Conservation (phyloP, 2,329 filamentous ascomycete genomes). For the Venturia effusa region DNA sequence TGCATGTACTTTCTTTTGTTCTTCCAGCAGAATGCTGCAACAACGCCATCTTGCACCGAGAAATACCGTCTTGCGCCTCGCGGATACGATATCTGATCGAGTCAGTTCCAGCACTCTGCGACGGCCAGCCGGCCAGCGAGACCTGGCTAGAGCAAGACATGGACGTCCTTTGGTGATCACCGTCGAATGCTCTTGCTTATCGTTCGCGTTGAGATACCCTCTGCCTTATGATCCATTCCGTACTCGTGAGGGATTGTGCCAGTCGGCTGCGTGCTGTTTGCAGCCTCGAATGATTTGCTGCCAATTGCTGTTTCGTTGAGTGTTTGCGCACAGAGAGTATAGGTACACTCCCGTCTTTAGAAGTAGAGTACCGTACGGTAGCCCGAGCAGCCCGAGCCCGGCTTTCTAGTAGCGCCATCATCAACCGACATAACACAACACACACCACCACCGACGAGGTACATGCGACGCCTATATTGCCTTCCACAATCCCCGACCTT, state of each 20-base stretch:
- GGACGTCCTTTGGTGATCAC: not conserved
- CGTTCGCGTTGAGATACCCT: not conserved
- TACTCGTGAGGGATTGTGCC: too few species aligned
- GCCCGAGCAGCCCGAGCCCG: too few species aligned
- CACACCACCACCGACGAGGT: not conserved
- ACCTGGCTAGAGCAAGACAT: not conserved
- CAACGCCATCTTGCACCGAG: too few species aligned
- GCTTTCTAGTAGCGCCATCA: not conserved
- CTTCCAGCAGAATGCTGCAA: not conserved
- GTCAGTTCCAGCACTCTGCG: not conserved
- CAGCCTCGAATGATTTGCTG: not conserved
- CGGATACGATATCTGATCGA: too few species aligned
- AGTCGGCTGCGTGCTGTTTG: not conserved
- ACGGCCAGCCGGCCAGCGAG: not conserved
- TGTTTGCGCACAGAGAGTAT: not conserved
- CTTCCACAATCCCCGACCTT: constrained; percentile 3
- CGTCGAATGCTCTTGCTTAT: not conserved
- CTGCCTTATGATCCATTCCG: not conserved
- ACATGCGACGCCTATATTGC: not conserved
- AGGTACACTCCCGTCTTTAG: too few species aligned
- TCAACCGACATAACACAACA: not conserved
- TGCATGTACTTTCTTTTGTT: not conserved
- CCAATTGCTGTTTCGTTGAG: not conserved
- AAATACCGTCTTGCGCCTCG: too few species aligned
- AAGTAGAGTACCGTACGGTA: too few species aligned